Percentiles rank a stretch among this genome's conserved stretches.
Conservation (phyloP, 2,329 filamentous ascomycete genomes). For the Clonostachys solani region DNA sequence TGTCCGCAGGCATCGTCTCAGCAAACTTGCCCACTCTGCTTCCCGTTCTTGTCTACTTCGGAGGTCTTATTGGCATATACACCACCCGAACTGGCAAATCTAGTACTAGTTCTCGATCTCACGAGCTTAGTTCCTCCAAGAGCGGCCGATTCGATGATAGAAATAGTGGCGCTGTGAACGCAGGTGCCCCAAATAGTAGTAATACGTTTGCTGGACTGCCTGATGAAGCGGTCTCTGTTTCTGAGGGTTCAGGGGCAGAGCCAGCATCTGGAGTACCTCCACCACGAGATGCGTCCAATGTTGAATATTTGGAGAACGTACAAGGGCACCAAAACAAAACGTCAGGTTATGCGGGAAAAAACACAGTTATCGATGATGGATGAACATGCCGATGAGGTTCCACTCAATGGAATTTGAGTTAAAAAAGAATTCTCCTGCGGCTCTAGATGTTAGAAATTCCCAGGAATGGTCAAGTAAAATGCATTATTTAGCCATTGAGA, state of each 20-base stretch:
- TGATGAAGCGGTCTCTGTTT: constrained; percentile 11
- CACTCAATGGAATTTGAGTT: constrained; percentile 30
- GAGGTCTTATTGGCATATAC: constrained; percentile 18
- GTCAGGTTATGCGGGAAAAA: constrained; percentile 20
- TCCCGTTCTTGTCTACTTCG: constrained; percentile 32
- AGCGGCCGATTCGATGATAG: constrained; percentile 4
- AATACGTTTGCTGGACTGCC: constrained; percentile 22
- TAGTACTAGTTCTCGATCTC: not conserved
- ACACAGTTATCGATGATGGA: constrained; percentile 15
- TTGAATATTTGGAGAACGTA: constrained; percentile 19
- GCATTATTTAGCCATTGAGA: too few species aligned
- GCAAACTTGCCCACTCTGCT: constrained; percentile 49
- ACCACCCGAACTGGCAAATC: constrained; percentile 24
- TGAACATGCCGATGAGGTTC: constrained; percentile 27
- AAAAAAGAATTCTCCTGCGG: constrained; percentile 20
- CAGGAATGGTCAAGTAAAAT: too few species aligned
- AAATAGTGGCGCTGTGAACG: not conserved
- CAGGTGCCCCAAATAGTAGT: not conserved
- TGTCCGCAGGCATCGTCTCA: constrained; percentile 44
- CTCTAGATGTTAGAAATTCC: too few species aligned
- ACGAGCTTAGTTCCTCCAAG: not conserved
- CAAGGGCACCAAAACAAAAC: constrained; percentile 19
- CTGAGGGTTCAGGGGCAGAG: too few species aligned
- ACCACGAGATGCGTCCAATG: not conserved
- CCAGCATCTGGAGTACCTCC: not conserved